Base-by-base conservation (phyloP, 495 filamentous ascomycete genomes). In the Bombardia bombarda region DNA sequence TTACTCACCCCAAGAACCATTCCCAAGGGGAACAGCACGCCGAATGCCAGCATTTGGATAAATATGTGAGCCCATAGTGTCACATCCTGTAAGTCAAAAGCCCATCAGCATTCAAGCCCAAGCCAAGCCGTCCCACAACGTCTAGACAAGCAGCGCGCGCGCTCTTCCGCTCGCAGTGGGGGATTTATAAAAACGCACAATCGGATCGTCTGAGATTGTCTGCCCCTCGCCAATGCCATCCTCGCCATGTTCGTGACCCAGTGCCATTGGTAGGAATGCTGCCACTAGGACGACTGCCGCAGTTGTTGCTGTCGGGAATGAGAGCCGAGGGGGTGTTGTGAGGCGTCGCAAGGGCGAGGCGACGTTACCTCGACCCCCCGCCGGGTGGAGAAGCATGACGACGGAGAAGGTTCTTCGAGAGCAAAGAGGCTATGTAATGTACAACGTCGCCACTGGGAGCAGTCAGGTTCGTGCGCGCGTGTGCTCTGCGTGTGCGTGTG, bases 41-140 rank as follows among this genome's bases (percentile, higher is more conserved):
- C 92, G 73, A 93, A 97, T 20, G 87, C 73, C 21, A 87, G 51
- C 45, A 81, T 82, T 75, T 95, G 89, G n/a, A 93, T 57, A 43
- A 93, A 73, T 53, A 98, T 96, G 62, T 98, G 92, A 22, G 82
- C 68, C 92, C 90, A 98, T 80, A 98, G 61, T 54, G 76, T 92
- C 38, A 78, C 70, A 52, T 95, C 87, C 83, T 90, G 47, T 10
- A 30, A n/a, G 21, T n/a, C n/a, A 17, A 25, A 18, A 20, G 13
- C 17, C 21, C 16, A 14, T 4, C 13, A 30, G 37, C 46, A 42
- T 43, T 45, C 19, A 36, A 53, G 46, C 37, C 14, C 32, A 33
- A 10, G 8, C 8, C 6, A 42, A 35, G 51, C 46, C 47, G 34
- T 10, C 17, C 46, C 36, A 43, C 26, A 42, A 40, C 26, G 19